These are phyloP conservation scores for Naganishia liquefaciens DNA, from an alignment of 1,284 basidiomycete genomes.

Conservation along the genomic window DNA sequence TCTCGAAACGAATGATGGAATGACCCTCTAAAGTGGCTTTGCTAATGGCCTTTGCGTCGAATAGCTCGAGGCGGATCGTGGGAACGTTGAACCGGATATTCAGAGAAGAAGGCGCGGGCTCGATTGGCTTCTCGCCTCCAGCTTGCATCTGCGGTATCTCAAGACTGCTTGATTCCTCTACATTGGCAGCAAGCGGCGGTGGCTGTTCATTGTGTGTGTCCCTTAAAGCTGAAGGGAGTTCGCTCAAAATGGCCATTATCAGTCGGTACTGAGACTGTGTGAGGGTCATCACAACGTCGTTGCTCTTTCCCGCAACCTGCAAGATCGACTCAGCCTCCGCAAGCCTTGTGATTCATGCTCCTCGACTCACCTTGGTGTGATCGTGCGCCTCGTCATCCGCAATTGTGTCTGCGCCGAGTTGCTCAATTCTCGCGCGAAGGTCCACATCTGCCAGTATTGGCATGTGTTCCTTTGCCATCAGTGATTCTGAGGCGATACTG, in stretches of 20 bases:
- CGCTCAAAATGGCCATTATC: conserved; percentile 69
- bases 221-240: conserved; percentile 69
- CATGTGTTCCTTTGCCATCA: conserved; percentile 61
- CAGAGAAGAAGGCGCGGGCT: conserved; percentile 57
- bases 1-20: conserved; percentile 81
- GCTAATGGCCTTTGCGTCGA: conserved; percentile 66
- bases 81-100: conserved; percentile 77
- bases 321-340: conserved; percentile 50
- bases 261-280: conserved; percentile 88
- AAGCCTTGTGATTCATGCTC: neutral
- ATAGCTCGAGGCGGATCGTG: conserved; percentile 87
- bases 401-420: conserved; percentile 47
- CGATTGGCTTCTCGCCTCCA: conserved; percentile 53
- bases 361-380: conserved; percentile 65
- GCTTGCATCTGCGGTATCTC: conserved; percentile 25
- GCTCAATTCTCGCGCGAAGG: conserved; percentile 70
- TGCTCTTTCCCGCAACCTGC: conserved; percentile 44
- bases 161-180: neutral
- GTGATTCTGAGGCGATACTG: conserved; percentile 68
- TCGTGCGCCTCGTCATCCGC: conserved; percentile 58
- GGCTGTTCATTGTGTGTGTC: conserved; percentile 49
- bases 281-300: conserved; percentile 82
- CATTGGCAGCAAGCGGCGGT: neutral
- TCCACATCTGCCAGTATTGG: conserved; percentile 94
- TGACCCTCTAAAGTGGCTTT: conserved; percentile 69